Conservation (phyloP, 164 flowering plant genomes). For the Tinospora cordifolia region DNA sequence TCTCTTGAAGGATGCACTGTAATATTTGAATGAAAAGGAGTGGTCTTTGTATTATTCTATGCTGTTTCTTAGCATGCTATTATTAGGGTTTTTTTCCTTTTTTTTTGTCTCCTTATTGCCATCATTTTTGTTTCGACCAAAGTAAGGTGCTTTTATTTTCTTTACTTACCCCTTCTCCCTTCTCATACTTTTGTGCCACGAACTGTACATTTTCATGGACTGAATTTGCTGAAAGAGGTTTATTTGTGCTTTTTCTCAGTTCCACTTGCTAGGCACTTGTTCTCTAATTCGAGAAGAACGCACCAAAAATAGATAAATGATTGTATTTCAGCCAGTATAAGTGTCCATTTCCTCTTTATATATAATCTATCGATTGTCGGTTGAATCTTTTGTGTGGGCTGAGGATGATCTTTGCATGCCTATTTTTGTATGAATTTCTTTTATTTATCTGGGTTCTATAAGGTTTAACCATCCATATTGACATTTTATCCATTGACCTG, state of each 20-base stretch:
- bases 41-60: not conserved
- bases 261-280: not conserved
- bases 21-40: not conserved
- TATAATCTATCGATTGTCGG: not conserved
- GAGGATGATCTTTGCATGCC: too few relatives aligned
- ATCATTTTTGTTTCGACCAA: not conserved
- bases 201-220: not conserved
- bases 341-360: too few relatives aligned
- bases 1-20: too few relatives aligned
- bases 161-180: not conserved
- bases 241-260: not conserved
- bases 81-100: not conserved
- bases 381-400: not conserved
- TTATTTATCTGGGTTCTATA: too few relatives aligned
- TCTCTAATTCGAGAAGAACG: not conserved
- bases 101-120: not conserved
- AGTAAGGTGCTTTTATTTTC: not conserved
- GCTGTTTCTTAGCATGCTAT: not conserved
- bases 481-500: not conserved
- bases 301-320: too few relatives aligned
- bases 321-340: too few relatives aligned
- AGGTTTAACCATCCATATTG: too few relatives aligned
- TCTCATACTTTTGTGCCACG: not conserved
- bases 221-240: not conserved
- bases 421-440: not conserved